A percentile compares a stretch with the other conserved stretches of the same genome.
Conservation (phyloP, 148 eudicot species). For the Fagopyrum esculentum region DNA sequence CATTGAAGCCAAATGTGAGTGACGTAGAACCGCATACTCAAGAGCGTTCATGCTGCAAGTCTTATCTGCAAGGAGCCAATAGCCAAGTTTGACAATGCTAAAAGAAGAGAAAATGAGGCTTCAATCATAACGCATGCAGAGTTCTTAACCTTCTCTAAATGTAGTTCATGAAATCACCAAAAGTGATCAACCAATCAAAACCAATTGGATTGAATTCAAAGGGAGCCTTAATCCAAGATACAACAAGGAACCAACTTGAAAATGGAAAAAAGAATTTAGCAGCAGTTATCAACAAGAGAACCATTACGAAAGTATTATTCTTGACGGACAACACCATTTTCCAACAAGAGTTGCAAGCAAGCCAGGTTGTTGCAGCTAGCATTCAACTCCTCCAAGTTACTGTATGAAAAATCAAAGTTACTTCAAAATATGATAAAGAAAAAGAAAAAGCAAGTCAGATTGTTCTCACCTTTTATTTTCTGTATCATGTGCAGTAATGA, state of each 20-base stretch:
- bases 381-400: no score
- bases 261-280: no score
- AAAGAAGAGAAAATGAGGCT: background rate
- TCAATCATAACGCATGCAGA: constrained; percentile 3
- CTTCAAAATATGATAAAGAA: no score
- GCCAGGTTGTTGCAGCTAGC: no score
- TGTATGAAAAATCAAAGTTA: no score
- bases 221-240: constrained; percentile 84
- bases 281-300: no score
- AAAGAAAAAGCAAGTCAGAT: no score
- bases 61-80: background rate
- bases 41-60: background rate
- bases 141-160: background rate
- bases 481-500: background rate
- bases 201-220: constrained; percentile 87
- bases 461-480: background rate
- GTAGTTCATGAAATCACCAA: constrained; percentile 81
- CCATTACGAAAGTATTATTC: no score
- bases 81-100: background rate
- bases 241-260: constrained; percentile 88
- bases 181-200: constrained; percentile 91
- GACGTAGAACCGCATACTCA: background rate
- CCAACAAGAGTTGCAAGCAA: no score
- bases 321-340: no score
- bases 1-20: no score